phyloP scores from a whole-genome alignment of 148 eudicot genomes.

The Fagopyrum esculentum region DNA sequence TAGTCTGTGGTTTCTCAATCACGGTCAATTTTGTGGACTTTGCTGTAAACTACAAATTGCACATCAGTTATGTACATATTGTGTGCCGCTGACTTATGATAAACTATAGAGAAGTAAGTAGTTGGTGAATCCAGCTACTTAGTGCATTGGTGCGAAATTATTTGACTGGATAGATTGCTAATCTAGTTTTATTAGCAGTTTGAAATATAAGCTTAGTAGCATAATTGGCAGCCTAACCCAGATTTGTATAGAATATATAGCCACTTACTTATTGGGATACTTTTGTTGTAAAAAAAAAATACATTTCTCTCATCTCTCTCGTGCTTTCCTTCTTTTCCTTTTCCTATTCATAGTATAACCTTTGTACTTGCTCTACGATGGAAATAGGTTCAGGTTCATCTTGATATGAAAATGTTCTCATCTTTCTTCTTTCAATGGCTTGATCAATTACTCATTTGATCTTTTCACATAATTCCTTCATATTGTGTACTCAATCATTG shows the following conservation, averaged over 20 bases:
- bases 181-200: neutral
- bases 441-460: neutral
- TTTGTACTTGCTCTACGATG: neutral
- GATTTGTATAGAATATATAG: neutral
- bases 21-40: neutral
- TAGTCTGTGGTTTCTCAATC: slow-evolving; percentile 15
- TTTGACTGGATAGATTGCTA: neutral
- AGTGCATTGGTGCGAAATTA: neutral
- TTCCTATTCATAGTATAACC: neutral
- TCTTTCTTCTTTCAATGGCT: neutral
- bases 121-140: neutral
- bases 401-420: neutral
- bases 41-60: neutral
- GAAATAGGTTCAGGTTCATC: neutral
- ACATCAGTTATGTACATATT: neutral
- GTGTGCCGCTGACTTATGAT: neutral
- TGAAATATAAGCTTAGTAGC: neutral
- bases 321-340: neutral
- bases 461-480: neutral
- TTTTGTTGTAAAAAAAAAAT: neutral
- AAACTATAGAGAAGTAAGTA: neutral
- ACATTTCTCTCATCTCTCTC: neutral
- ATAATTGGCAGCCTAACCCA: neutral
- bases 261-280: neutral
- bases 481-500: neutral